These are phyloP conservation scores for Syncephalis plumigaleata DNA, from an alignment of 371 early-diverging fungal species.

Conservation along the genomic window DNA sequence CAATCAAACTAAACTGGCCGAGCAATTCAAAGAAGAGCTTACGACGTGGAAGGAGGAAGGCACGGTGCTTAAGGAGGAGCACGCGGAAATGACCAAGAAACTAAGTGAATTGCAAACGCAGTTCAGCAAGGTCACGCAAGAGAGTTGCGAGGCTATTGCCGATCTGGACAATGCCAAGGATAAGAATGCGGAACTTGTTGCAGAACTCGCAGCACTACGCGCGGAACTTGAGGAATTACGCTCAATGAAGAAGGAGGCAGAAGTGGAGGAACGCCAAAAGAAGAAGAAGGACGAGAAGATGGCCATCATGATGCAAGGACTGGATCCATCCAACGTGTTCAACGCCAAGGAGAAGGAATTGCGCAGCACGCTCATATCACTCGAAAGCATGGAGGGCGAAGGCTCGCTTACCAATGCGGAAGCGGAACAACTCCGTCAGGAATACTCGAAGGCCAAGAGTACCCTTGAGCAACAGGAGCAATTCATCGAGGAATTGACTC, in stretches of 20 bases:
- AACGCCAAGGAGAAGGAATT: slow-evolving; percentile 47
- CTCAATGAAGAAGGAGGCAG: slow-evolving; percentile 24
- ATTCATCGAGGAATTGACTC: slow-evolving; percentile 37
- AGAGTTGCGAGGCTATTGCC: slow-evolving; percentile 68
- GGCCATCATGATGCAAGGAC: slow-evolving; percentile 70
- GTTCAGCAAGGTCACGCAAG: slow-evolving; percentile 69
- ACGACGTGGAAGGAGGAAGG: slow-evolving; percentile 39
- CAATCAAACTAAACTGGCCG: slow-evolving; percentile 9
- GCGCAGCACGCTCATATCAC: slow-evolving; percentile 41
- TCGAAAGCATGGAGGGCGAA: slow-evolving; percentile 27
- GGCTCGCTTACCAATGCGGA: slow-evolving; percentile 44
- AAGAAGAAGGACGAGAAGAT: slow-evolving; percentile 66
- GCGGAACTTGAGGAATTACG: slow-evolving; percentile 23
- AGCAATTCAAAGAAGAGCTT: slow-evolving; percentile 38
- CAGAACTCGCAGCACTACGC: slow-evolving; percentile 54
- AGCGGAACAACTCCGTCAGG: slow-evolving; percentile 52
- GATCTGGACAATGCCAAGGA: slow-evolving; percentile 72
- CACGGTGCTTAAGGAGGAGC: slow-evolving; percentile 24
- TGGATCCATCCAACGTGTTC: slow-evolving; percentile 50
- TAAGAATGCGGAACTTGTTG: slow-evolving; percentile 50
- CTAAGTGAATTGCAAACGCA: slow-evolving; percentile 57
- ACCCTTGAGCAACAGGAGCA: slow-evolving; percentile 46
- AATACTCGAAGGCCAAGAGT: slow-evolving; percentile 53
- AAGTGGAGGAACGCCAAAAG: slow-evolving; percentile 49
- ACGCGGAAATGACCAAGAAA: slow-evolving; percentile 47